Base-by-base conservation (phyloP, 2,329 filamentous ascomycete genomes). In the Dactylellina parvicollis region DNA sequence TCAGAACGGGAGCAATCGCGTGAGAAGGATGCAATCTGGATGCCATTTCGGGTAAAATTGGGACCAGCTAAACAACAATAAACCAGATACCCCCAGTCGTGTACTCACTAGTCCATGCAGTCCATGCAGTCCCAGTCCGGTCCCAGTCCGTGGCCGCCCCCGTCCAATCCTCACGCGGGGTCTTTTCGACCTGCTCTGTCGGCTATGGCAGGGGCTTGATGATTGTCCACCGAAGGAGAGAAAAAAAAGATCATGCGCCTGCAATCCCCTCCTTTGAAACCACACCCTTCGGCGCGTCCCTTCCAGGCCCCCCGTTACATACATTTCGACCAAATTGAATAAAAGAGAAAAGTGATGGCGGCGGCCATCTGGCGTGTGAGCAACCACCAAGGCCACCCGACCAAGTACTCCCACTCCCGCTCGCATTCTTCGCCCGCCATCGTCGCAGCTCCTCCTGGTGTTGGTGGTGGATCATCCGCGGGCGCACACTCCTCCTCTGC, bases 341-440 rank as follows among this genome's bases (percentile, higher is more conserved):
- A 42, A 38, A 46, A 55, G 20, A 18, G 42, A 47, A 54, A 16
- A 62, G 47, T 3, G 18, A 72, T 73, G 69, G 69, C 69, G 49
- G 60, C 60, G 18, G 60, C 69, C 34, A 60, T 73, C 69, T 73
- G 69, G 69, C 69, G 60, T 28, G 69, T 73, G 60, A 56, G 52
- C 32, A 56, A 65, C 54, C 36, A 38, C 20, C 47, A 46, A 34
- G 55, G 38, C 55, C 57, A 47, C 9, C 60, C 47, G 18, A 18
- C 22, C 9, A 28, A 65, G 47, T 46, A 61, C 26, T 32, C 54
- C 26, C 64, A 69, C 66, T 71, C 66, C 66, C 66, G 66, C 66
- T 71, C 66, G n/a, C 50, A 18, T 32, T 71, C 66, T n/a, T 71
- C 57, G 54, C 66, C 67, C 52, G 67, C 52, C 50, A 32, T 56